Evolutionary conservation across 2,329 filamentous ascomycete species (phyloP), one percentile per base, ranked within the genome.

Genomic region (Hysterium pulicare): DNA sequence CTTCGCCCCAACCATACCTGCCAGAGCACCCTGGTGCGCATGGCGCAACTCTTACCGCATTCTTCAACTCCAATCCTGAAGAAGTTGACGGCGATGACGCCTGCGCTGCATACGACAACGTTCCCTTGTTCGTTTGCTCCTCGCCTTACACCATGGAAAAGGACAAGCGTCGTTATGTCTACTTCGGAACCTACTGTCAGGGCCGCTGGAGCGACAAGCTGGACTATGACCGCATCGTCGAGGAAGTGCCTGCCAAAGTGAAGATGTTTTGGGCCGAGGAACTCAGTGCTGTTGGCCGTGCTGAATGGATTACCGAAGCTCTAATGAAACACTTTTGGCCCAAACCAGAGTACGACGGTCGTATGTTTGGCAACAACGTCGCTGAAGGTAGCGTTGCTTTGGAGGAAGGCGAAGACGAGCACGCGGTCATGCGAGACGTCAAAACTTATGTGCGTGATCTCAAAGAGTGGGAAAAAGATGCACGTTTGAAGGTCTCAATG

Each of bases 141-240:
- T 39, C n/a, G 32, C 46, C 40, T 22, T 44, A 30, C n/a, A 33
- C 33, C 20, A 19, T 20, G 4, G 45, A 22, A 15, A 23, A 41
- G 4, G 34, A 49, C 20, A 21, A 13, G 22, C 54, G 53, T 3
- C 45, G 38, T 7, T 75, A 72, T 47, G 46, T 58, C 1, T 75
- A 75, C 57, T 69, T 62, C 34, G 72, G 72, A n/a, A 58, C 66
- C 42, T 75, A 75, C 59, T 62, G 59, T 10, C 70, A 74, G 50
- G 57, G 53, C 1, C 69, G 72, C 2, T 71, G 63, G 61, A 64
- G 57, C 24, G 72, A 74, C 49, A 68, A 66, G 45, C 55, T 75
- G 1, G 69, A 69, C 42, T 63, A 69, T 43, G 71, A 74, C 24
- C 60, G 61, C 16, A 59, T 71, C 53, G 49, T 45, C 20, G 53